Evolutionary conservation across 768 basidiomycete genomes (phyloP), one percentile per base, ranked within the genome.

Genomic region (Coprinopsis sp.): DNA sequence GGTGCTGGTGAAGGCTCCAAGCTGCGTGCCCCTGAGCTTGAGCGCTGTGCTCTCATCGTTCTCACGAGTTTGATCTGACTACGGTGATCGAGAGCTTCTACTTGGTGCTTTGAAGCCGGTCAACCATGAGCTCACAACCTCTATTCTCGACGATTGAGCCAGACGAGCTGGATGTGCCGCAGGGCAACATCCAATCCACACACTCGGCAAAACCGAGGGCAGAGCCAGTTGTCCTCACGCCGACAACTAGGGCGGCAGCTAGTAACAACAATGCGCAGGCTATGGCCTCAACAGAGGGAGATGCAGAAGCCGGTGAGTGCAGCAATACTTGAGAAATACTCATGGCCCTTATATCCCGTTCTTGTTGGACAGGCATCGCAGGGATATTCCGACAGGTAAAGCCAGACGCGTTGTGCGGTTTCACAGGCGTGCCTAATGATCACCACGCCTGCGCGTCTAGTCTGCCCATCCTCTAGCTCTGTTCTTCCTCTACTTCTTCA

Each of bases 401-500:
- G 34, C 13, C 18, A 38, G 29, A n/a, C 10, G 39, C 40, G 19
- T 48, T n/a, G 38, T 39, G 37, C 40, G 25, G 34, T 27, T 24
- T 33, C 5, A 24, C 31, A 21, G 8, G 23, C 3, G 24, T 33
- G 33, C 44, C 54, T 27, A 51, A 46, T 36, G 24, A 21, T 55
- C n/a, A n/a, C n/a, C n/a, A n/a, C n/a, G n/a, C n/a, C n/a, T n/a
- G 43, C 49, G n/a, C 33, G 56, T 27, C 14, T 33, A 89, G 84
- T 90, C 88, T 45, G 78, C 87, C 8, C 89, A 90, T 58, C 87
- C 93, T 3, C 56, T 86, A 34, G 82, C 84, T 12, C 75, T 99
- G n/a, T 79, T 93, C 59, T 90, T 84, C 63, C 75, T 98, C 33
- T 98, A 84, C 65, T 66, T 91, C 61, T 96, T 99, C 72, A 78